Conservation (phyloP, 225 moss, liverwort and hornwort genomes). For the Pleurozium schreberi region DNA sequence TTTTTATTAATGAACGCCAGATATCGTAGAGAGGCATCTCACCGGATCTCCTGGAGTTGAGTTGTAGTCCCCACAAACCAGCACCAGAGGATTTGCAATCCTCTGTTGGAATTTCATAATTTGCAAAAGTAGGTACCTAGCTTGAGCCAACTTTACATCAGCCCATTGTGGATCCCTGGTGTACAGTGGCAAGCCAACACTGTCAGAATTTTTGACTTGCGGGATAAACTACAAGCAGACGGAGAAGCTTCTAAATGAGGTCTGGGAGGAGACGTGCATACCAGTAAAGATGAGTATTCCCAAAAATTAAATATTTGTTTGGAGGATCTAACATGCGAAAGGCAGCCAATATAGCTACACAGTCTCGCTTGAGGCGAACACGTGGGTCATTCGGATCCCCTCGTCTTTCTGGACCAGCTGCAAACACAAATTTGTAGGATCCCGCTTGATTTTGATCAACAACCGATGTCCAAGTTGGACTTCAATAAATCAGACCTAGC, state of each 20-base stretch:
- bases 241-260: not conserved
- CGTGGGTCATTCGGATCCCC: constrained; percentile 67
- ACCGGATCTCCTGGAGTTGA: constrained; percentile 78
- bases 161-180: constrained; percentile 77
- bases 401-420: constrained; percentile 42
- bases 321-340: constrained; percentile 57
- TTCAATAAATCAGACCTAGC: not conserved
- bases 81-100: constrained; percentile 30
- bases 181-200: not conserved
- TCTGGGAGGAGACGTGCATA: constrained; percentile 6
- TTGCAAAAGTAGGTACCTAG: constrained; percentile 42
- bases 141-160: constrained; percentile 92
- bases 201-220: not conserved
- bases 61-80: constrained; percentile 75
- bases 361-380: constrained; percentile 72
- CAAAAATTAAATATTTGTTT: constrained; percentile 43
- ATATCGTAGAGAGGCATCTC: not conserved
- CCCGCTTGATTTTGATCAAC: not conserved
- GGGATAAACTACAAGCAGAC: not conserved
- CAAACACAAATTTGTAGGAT: not conserved
- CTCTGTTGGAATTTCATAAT: constrained; percentile 37
- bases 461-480: not conserved
- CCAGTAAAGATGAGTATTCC: constrained; percentile 86
- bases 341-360: constrained; percentile 73
- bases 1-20: not conserved